Evolutionary conservation across 1,284 basidiomycete genomes (phyloP).

Genomic region (Papiliotrema flavescens): DNA sequence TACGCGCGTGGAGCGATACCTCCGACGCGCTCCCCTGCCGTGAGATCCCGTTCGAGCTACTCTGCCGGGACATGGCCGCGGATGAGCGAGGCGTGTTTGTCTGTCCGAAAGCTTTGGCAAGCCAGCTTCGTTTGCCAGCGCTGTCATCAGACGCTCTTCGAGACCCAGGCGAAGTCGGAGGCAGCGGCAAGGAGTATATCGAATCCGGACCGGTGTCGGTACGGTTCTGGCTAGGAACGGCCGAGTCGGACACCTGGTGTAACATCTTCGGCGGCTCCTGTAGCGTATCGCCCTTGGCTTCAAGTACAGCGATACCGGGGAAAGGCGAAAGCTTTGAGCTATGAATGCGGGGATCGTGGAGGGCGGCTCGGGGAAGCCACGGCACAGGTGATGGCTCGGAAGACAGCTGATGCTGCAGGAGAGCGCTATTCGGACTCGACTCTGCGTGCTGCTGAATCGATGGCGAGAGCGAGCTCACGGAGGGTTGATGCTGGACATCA

Average conservation of each 20-base stretch:
- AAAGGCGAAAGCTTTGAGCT: constrained; percentile 83
- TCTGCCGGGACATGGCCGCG: constrained; percentile 19
- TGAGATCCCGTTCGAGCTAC: constrained; percentile 1
- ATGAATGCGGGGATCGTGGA: constrained; percentile 54
- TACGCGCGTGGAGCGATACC: not conserved
- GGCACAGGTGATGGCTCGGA: constrained; percentile 50
- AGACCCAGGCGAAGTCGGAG: constrained; percentile 6
- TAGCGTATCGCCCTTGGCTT: constrained; percentile 34
- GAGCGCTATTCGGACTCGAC: constrained; percentile 26
- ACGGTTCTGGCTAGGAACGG: constrained; percentile 25
- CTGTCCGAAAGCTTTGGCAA: constrained; percentile 34
- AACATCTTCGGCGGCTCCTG: constrained; percentile 24
- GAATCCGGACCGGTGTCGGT: constrained; percentile 8
- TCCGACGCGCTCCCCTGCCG: not conserved
- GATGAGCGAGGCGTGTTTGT: constrained; percentile 25
- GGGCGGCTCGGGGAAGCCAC: constrained; percentile 56
- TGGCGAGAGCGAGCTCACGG: constrained; percentile 28
- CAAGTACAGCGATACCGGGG: constrained; percentile 72
- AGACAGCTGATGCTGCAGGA: constrained; percentile 39
- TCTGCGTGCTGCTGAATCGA: constrained; percentile 12
- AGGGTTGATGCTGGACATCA: constrained; percentile 24
- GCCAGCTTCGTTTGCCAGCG: constrained; percentile 26
- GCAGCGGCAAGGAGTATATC: constrained; percentile 29
- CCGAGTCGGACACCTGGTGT: constrained; percentile 37
- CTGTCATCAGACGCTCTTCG: constrained; percentile 29